A percentile compares a stretch with the other conserved stretches of the same genome.
phyloP scores from a whole-genome alignment of 2,329 filamentous ascomycete species.

The Hypomyces perniciosus region DNA sequence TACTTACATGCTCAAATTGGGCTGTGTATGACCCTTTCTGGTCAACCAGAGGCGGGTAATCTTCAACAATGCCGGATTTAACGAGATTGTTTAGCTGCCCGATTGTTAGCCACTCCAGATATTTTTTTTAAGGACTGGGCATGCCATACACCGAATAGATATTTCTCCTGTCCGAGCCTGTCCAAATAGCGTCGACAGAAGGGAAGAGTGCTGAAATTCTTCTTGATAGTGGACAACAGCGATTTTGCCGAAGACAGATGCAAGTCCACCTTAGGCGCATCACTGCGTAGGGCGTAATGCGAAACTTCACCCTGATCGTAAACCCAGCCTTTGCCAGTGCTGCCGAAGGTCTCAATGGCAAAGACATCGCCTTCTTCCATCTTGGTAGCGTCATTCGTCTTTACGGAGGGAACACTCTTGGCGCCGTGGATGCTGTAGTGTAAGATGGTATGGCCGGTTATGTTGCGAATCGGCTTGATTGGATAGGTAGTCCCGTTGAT shows the following conservation, averaged over 20 bases:
- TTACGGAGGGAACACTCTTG: conserved; percentile 76
- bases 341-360: conserved; percentile 78
- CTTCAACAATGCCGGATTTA: conserved; percentile 69
- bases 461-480: conserved; percentile 65
- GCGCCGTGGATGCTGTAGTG: conserved; percentile 73
- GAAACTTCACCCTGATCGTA: conserved; percentile 74
- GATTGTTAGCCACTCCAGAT: background rate
- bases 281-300: conserved; percentile 66
- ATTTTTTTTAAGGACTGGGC: background rate
- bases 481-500: conserved; percentile 62
- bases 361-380: conserved; percentile 83
- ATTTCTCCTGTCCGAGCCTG: conserved; percentile 82
- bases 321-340: conserved; percentile 67
- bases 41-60: conserved; percentile 76
- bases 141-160: conserved; percentile 62
- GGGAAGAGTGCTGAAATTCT: conserved; percentile 82
- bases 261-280: conserved; percentile 54
- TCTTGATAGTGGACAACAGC: conserved; percentile 75
- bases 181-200: conserved; percentile 82
- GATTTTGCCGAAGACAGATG: conserved; percentile 70
- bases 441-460: conserved; percentile 71
- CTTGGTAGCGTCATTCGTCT: conserved; percentile 68
- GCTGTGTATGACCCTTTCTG: conserved; percentile 84
- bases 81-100: conserved; percentile 72
- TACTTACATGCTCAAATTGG: conserved; percentile 78